Percentiles rank a stretch among this genome's conserved stretches.
Conservation (phyloP, 192 early-diverging fungal species). For the Umbelopsis ramanniana region DNA sequence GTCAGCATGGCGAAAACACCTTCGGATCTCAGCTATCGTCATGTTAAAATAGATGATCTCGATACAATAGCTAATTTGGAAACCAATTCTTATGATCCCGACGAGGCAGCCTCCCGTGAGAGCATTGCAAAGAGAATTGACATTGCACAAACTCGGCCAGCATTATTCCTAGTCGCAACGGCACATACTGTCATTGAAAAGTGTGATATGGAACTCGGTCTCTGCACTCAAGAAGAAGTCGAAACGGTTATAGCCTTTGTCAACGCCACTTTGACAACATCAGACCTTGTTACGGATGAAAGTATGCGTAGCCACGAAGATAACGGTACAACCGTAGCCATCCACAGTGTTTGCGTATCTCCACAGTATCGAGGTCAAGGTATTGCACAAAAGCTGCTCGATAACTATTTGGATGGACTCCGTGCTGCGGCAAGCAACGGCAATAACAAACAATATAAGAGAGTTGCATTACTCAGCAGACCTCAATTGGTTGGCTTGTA, state of each 20-base stretch:
- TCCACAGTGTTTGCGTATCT: slow-evolving; percentile 71
- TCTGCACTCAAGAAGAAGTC: slow-evolving; percentile 10
- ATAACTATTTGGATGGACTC: slow-evolving; percentile 50
- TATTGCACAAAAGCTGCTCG: slow-evolving; percentile 56
- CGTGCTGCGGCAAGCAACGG: slow-evolving; percentile 31
- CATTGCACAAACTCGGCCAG: slow-evolving; percentile 28
- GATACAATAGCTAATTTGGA: slow-evolving; percentile 20
- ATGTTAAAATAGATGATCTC: slow-evolving; percentile 16
- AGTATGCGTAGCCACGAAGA: slow-evolving; percentile 69
- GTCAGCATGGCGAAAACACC: neutral
- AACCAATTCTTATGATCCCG: slow-evolving; percentile 40
- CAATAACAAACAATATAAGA: slow-evolving; percentile 34
- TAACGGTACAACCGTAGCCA: slow-evolving; percentile 62
- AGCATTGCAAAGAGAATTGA: slow-evolving; percentile 45
- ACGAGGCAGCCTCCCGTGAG: slow-evolving; percentile 50
- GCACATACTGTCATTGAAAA: slow-evolving; percentile 13
- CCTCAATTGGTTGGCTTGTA: slow-evolving; percentile 60
- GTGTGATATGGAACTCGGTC: slow-evolving; percentile 14
- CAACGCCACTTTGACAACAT: slow-evolving; percentile 54
- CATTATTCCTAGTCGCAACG: slow-evolving; percentile 45
- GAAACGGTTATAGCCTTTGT: slow-evolving; percentile 60
- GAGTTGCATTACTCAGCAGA: slow-evolving; percentile 63
- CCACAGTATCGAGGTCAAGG: slow-evolving; percentile 55
- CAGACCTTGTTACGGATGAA: slow-evolving; percentile 56
- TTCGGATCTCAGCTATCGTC: slow-evolving; percentile 4